phyloP scores from a whole-genome alignment of 768 basidiomycete species.

The Tulasnella sp. region DNA sequence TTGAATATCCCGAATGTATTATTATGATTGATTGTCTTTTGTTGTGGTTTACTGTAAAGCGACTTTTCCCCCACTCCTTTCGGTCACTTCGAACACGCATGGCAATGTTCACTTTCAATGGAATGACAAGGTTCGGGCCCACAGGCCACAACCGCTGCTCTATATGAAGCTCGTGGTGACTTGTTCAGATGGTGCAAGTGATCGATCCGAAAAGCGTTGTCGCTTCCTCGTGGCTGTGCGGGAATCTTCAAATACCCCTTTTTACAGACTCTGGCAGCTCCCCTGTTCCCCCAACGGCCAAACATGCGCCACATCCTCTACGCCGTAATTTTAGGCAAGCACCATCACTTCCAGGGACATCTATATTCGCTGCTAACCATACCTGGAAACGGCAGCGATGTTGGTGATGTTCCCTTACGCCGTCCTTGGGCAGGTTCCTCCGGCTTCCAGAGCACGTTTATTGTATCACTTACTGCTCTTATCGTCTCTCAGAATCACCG shows the following conservation, averaged over 20 bases:
- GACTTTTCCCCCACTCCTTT: too few species aligned
- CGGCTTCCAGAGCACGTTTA: background rate
- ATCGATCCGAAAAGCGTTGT: background rate
- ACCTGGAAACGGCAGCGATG: background rate
- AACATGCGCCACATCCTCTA: background rate
- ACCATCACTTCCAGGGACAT: background rate
- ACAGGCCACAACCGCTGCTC: background rate
- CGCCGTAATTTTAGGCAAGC: background rate
- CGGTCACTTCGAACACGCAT: too few species aligned
- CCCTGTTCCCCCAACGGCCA: background rate
- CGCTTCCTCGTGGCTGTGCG: background rate
- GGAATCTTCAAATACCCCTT: background rate
- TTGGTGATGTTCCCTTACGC: background rate
- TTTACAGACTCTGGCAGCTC: background rate
- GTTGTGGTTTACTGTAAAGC: too few species aligned
- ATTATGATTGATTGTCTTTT: background rate
- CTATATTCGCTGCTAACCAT: background rate
- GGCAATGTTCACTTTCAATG: too few species aligned
- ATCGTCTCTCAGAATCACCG: background rate
- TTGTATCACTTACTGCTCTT: background rate
- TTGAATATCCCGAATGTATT: background rate
- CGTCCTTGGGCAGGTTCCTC: background rate
- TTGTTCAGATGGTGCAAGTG: conserved; percentile 2
- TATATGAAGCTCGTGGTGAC: background rate
- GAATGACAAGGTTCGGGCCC: background rate